Evolutionary conservation across 371 early-diverging fungal species (phyloP).

Genomic region (Globomyces sp.): DNA sequence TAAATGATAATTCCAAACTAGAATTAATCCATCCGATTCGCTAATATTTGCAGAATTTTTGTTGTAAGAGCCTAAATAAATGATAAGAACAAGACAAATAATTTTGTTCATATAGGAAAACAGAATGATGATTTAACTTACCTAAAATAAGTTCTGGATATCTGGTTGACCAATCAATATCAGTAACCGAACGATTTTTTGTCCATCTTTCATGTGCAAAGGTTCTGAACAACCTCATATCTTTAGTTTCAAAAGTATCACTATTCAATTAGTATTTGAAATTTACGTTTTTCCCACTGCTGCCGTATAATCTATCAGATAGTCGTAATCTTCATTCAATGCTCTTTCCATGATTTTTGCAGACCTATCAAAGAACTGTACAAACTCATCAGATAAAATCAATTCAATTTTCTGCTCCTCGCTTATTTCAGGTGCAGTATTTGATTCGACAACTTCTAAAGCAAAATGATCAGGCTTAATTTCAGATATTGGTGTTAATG

Average conservation of each 20-base stretch:
- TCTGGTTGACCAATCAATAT: constrained; percentile 75
- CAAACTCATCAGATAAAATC: constrained; percentile 70
- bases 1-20: constrained; percentile 91
- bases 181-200: constrained; percentile 83
- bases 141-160: constrained; percentile 79
- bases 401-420: constrained; percentile 78
- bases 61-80: constrained; percentile 70
- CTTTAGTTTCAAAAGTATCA: neutral
- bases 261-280: neutral
- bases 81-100: too few relatives aligned
- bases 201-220: constrained; percentile 83
- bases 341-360: constrained; percentile 89
- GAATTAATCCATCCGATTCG: constrained; percentile 91
- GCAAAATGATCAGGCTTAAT: neutral
- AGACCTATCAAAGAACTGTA: constrained; percentile 81
- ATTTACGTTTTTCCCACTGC: neutral
- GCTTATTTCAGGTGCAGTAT: constrained; percentile 59
- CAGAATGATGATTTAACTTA: too few relatives aligned
- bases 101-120: too few relatives aligned
- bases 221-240: constrained; percentile 21
- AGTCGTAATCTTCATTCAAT: constrained; percentile 85
- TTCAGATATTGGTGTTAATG: neutral
- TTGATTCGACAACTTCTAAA: neutral
- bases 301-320: constrained; percentile 88
- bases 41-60: constrained; percentile 80